Evolutionary conservation across 208 protist species (phyloP).

Genomic region (Trypanosoma mega): DNA sequence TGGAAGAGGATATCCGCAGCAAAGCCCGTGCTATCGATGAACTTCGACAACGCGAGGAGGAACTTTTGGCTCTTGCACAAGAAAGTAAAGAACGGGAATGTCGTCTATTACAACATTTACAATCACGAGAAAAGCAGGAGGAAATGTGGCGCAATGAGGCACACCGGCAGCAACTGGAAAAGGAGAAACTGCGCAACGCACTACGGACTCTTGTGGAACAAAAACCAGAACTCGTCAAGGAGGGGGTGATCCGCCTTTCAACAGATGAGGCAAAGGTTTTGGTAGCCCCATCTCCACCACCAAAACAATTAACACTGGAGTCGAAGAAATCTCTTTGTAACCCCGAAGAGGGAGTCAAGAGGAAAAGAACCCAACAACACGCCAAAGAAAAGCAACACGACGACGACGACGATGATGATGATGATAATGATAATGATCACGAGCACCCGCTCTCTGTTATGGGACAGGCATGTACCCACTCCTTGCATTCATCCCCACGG

Average conservation of each 20-base stretch:
- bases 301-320: no score
- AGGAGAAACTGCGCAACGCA: slow-evolving; percentile 7
- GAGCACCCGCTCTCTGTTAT: no score
- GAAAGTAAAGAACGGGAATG: slow-evolving; percentile 18
- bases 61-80: slow-evolving; percentile 13
- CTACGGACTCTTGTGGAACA: slow-evolving; percentile 3
- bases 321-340: no score
- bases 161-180: slow-evolving; percentile 10
- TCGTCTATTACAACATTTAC: slow-evolving; percentile 12
- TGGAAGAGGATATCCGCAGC: slow-evolving; percentile 5
- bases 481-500: no score
- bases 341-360: no score
- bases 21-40: slow-evolving; percentile 1
- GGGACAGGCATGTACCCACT: no score
- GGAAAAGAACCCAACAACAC: no score
- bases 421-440: neutral
- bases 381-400: slow-evolving; percentile 11
- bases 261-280: no score
- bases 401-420: neutral
- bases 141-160: slow-evolving; percentile 21
- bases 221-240: slow-evolving; percentile 15
- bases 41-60: slow-evolving; percentile 15
- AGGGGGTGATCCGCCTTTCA: neutral
- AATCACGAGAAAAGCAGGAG: neutral
- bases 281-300: no score